Base-by-base conservation (phyloP, 2,329 filamentous ascomycete species). In the Epichloe festucae region DNA sequence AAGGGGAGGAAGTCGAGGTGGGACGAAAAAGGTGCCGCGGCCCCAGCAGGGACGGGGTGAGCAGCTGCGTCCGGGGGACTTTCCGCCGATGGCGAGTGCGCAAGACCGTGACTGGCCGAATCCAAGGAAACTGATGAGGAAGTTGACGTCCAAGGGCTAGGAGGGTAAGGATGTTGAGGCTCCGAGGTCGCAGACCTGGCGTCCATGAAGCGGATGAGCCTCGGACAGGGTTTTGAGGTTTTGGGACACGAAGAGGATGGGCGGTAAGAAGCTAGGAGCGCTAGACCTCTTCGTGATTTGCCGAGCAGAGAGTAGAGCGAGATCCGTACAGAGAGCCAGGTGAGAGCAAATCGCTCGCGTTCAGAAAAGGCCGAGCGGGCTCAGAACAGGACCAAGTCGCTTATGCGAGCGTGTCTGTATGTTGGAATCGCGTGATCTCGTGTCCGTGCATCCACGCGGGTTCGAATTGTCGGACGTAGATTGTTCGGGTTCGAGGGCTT, bases 1-100 rank as follows among this genome's bases (percentile, higher is more conserved):
- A 79, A 73, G 38, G 79, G 78, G 31, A 79, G 68, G 53, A 79
- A 69, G 56, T 81, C 76, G 60, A 79, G 60, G 54, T 73, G 70
- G 55, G 71, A 63, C 48, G 73, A 65, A 51, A 67, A 64, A 45
- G 66, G 65, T 43, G 60, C 56, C 54, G 66, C 58, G 53, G 59
- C 56, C 45, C 59, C 54, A 43, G 53, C 52, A 52, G 53, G 46
- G 46, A 45, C 45, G 36, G 62, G 31, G 52, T 55, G 43, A 54
- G 56, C 52, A 53, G 58, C 42, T 53, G 57, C 54, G 57, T 65
- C 62, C 54, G 66, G 61, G 63, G 63, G 60, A 54, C 60, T 62
- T 56, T 67, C 66, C 50, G 57, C 51, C 17, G 49, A 52, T 36
- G 48, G 41, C 53, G 60, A 58, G 55, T 58, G 57, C 55, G 62